phyloP scores from a whole-genome alignment of 331 rosid species.

The Dryas integrifolia region DNA sequence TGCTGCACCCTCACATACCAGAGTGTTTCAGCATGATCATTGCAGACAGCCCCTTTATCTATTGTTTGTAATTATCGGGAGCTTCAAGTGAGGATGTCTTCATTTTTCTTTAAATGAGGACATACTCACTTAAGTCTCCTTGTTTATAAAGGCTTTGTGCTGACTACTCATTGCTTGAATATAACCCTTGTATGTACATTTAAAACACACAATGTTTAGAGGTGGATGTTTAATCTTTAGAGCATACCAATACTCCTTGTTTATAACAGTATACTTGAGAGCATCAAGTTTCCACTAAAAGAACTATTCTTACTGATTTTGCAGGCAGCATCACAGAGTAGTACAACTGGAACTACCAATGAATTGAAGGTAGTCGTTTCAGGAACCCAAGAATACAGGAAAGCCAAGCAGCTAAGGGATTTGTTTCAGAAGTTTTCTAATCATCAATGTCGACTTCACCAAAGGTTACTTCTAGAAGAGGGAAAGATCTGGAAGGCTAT shows the following conservation, averaged over 20 bases:
- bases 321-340: conserved; percentile 24
- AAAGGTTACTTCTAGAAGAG: conserved; percentile 41
- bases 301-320: not conserved
- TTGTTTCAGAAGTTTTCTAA: conserved; percentile 34
- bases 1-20: not conserved
- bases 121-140: too few species aligned
- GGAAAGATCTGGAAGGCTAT: conserved; percentile 14
- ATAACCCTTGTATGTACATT: not conserved
- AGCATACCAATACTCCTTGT: too few species aligned
- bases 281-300: not conserved
- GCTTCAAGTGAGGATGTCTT: too few species aligned
- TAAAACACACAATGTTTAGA: not conserved
- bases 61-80: not conserved
- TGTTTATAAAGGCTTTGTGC: too few species aligned
- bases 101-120: too few species aligned
- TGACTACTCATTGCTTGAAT: not conserved
- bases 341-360: conserved; percentile 9
- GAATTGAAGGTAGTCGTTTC: conserved; percentile 36
- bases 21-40: not conserved
- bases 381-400: conserved; percentile 40
- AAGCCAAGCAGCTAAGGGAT: conserved; percentile 31
- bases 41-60: not conserved
- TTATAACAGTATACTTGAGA: too few species aligned
- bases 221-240: too few species aligned
- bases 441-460: conserved; percentile 37